phyloP scores from a whole-genome alignment of 2,329 filamentous ascomycete genomes.

The Clarireedia paspali region DNA sequence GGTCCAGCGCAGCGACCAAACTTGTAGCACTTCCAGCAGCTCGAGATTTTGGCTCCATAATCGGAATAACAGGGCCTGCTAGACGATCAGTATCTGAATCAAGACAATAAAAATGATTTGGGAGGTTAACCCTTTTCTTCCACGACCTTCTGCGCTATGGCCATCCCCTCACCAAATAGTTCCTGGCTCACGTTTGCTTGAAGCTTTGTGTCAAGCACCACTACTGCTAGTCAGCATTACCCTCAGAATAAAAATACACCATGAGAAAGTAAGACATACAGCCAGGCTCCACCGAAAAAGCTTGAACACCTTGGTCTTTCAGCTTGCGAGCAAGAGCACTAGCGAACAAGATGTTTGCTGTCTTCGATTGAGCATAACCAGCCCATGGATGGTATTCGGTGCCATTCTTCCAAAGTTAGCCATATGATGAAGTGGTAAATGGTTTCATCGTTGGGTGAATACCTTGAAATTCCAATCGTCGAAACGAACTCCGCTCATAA shows the following conservation, averaged over 20 bases:
- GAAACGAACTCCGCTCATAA: constrained; percentile 29
- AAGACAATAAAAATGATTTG: no score
- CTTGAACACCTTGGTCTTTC: constrained; percentile 9
- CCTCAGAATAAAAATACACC: background rate
- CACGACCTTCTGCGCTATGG: background rate
- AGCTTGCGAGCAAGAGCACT: background rate
- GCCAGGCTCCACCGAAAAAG: constrained; percentile 12
- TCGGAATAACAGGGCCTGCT: background rate
- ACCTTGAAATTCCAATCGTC: constrained; percentile 22
- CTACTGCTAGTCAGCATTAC: background rate
- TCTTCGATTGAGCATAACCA: constrained; percentile 38
- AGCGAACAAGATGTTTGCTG: constrained; percentile 33
- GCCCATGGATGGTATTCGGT: constrained; percentile 25
- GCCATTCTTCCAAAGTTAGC: constrained; percentile 8
- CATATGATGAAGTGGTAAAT: background rate
- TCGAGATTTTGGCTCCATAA: constrained; percentile 2
- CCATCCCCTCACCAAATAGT: background rate
- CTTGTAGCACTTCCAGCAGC: constrained; percentile 24
- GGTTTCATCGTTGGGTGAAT: background rate
- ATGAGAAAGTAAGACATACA: constrained; percentile 14
- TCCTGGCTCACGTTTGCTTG: background rate
- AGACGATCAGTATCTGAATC: no score
- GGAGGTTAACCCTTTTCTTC: background rate
- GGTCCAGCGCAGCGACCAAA: constrained; percentile 33
- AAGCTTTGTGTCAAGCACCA: background rate